These are phyloP conservation scores for Hyparrhenia diplandra DNA, from an alignment of 176 grass and related monocot species.

Conservation along the genomic window DNA sequence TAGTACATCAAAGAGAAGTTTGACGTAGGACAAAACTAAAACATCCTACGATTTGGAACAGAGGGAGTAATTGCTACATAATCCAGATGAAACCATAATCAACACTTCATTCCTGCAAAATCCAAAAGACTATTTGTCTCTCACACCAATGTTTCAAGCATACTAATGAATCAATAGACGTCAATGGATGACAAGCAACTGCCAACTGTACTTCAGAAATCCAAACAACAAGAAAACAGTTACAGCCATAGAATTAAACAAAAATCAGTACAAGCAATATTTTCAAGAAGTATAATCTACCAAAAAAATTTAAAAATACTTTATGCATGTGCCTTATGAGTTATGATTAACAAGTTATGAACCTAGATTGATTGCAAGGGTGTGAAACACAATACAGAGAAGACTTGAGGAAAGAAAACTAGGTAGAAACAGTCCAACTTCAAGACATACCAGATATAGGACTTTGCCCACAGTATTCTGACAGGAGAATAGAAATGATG, in stretches of 20 bases:
- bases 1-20: not conserved
- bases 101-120: not conserved
- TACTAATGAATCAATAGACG: not conserved
- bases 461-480: not conserved
- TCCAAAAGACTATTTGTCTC: not conserved
- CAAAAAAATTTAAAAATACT: not conserved
- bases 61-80: not conserved
- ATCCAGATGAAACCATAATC: not conserved
- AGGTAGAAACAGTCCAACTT: not conserved
- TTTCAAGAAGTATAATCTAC: not conserved
- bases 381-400: not conserved
- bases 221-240: not conserved
- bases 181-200: not conserved
- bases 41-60: not conserved
- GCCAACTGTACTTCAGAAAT: not conserved
- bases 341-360: not conserved
- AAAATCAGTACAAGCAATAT: not conserved
- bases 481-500: not conserved
- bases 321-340: not conserved
- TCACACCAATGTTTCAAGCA: not conserved
- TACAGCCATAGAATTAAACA: not conserved
- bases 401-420: not conserved
- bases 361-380: not conserved
- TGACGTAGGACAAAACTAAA: not conserved
- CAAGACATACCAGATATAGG: not conserved